Evolutionary conservation across 2,329 filamentous ascomycete genomes (phyloP), one percentile per base, ranked within the genome.

Genomic region (Colletotrichum sp.): DNA sequence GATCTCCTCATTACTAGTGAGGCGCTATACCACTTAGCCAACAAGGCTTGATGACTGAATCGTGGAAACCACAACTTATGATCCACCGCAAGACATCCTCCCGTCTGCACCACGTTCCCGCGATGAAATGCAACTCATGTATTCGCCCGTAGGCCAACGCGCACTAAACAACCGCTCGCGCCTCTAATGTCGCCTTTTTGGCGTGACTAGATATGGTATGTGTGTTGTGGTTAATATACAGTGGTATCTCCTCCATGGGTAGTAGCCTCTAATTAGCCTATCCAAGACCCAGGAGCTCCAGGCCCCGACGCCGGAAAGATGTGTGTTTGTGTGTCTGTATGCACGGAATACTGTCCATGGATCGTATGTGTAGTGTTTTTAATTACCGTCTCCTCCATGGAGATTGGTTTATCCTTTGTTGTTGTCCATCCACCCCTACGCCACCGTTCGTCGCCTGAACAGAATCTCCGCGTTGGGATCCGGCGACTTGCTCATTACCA

Each of bases 401-500:
- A 52, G 48, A 28, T 32, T 38, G 21, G n/a, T 60, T 60, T 48
- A 38, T 65, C 10, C 34, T 57, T 52, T 32, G 18, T 18, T 28
- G 26, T 9, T n/a, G 8, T 10, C n/a, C 28, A 7, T 60, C 12
- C 21, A 4, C 15, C 30, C 24, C 57, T 48, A 76, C 28, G 60
- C 48, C 15, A 78, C 67, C 6, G 79, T 81, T 58, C 86, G 82
- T 80, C 82, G 80, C 70, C 82, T 81, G 69, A 87, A 88, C 71
- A 87, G 79, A 6, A 88, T 77, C 77, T 87, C 83, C 0, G 82
- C 83, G 18, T 86, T 82, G 6, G 82, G 87, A 83, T 78, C 84
- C 38, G 79, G 85, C 57, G 81, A 85, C 80, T 86, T 89, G 80
- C 77, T 85, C 84, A 82, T 87, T 77, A 82, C 82, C 78, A 82